Evolutionary conservation across 2,329 filamentous ascomycete species (phyloP), one percentile per base, ranked within the genome.

Genomic region (Diaporthe batatas): DNA sequence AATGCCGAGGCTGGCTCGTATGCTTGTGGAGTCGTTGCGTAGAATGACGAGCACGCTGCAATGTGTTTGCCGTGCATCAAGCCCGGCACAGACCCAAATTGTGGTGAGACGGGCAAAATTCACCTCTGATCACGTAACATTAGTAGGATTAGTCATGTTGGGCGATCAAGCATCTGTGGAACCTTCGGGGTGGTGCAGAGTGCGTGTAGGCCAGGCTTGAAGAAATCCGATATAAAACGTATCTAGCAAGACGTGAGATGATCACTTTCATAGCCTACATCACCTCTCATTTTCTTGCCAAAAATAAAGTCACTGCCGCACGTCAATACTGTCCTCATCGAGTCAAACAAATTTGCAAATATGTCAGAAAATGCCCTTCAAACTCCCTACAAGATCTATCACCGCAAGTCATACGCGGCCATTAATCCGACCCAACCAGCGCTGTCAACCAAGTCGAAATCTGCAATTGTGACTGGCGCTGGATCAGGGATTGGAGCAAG

Each of bases 381-480:
- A 23, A 69, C 67, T 34, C 67, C 67, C 6, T 69, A 69, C 16
- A 39, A 25, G 11, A 47, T 34, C 18, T 69, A 69, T 25, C 51
- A 69, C 67, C 49, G 18, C 18, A 69, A 3, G 23, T 69, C 67
- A 2, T 69, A 69, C 21, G 53, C 67, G 36, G 67, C 67, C 6
- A 69, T 69, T 23, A 36, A 69, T 47, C 67, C 53, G 36, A 47
- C 67, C 23, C 51, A 25, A 34, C 67, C 67, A 57, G 49, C 67
- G 11, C 36, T 69, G 18, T 69, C 67, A 23, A 69, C 51, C 36
- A 69, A 49, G 51, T 69, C 67, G 14, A 69, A 69, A 34, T 69
- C 67, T n/a, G 67, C 67, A 49, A 53, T 69, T 21, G 51, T 69
- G 25, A 58, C 67, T 2, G 67, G 67, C 8, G 67, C 53, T 11